phyloP scores from a whole-genome alignment of 441 rosid genomes.

The Gossypium schwendimanii region DNA sequence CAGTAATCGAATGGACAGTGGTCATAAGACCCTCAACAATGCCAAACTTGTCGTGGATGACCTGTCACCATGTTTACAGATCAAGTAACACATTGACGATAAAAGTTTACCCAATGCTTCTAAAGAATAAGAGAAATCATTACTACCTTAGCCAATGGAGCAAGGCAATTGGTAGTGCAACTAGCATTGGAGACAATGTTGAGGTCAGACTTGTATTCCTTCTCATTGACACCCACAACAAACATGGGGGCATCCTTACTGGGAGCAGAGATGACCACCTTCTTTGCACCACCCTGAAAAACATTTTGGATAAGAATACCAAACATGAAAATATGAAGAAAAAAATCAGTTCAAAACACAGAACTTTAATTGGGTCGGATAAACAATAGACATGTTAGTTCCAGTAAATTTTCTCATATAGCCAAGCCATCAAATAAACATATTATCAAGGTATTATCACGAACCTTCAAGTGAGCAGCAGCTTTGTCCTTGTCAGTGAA shows the following conservation, averaged over 20 bases:
- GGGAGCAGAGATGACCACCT: conserved; percentile 75
- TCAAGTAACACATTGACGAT: background rate
- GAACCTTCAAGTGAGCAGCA: conserved; percentile 88
- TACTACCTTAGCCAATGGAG: conserved; percentile 76
- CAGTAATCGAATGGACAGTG: conserved; percentile 66
- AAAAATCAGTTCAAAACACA: background rate
- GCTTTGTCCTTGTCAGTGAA: conserved; percentile 95
- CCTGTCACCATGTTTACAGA: conserved; percentile 25
- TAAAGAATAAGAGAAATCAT: background rate
- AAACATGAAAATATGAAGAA: background rate
- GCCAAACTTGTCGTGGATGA: conserved; percentile 55
- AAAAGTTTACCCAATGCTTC: background rate
- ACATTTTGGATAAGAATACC: background rate
- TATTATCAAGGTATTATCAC: background rate
- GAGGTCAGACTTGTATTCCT: conserved; percentile 65
- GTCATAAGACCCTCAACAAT: conserved; percentile 80
- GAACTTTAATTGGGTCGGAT: background rate
- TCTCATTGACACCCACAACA: conserved; percentile 83
- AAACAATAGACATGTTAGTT: background rate
- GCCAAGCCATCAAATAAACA: background rate
- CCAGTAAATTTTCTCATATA: background rate
- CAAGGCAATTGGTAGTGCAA: conserved; percentile 92
- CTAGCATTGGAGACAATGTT: conserved; percentile 80
- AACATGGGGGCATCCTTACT: conserved; percentile 71
- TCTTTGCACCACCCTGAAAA: conserved; percentile 44